Evolutionary conservation across 192 early-diverging fungal genomes (phyloP), one percentile per base, ranked within the genome.

Genomic region (Mortierella antarctica): DNA sequence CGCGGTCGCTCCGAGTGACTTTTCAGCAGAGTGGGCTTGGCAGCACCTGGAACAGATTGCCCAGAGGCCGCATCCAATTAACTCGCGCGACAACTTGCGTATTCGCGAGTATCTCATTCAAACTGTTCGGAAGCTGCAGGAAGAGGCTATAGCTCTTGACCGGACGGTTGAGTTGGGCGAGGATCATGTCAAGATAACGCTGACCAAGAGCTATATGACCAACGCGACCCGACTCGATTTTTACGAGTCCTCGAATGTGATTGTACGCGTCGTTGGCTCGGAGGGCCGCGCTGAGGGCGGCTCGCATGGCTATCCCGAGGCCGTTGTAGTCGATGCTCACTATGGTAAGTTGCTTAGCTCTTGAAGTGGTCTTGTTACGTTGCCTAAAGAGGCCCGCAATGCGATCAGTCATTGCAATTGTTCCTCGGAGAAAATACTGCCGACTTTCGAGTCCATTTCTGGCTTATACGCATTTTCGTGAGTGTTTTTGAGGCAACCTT

Each of bases 311-410:
- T 59, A 53, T 21, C 48, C 74, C 50, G 84, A 88, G 52, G 86
- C 92, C 0, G 74, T 92, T n/a, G 82, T 93, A 15, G 83, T 93
- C 3, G 86, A 87, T 78, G 91, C 91, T 2, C 91, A 93, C 65
- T 93, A 88, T 78, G 87, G 84, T 85, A 84, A 83, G 59, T 18
- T 21, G 47, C 15, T 12, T 23, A 50, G 11, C 7, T 13, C 14
- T 47, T 14, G 6, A 40, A 41, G 21, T 23, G n/a, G 10, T 4
- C 55, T 0, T 6, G 11, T 18, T 41, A 59, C 42, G 10, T 41
- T 3, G 31, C 31, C 31, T 31, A 31, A 31, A 50, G 17, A 50
- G 12, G 49, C 49, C 12, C 17, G 17, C 17, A 17, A 17, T 50
- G 49, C 49, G 52, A 44, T 67, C 57, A 60, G 73, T 74, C 73